phyloP scores from a whole-genome alignment of 2,329 filamentous ascomycete species.

The Venturia asperata region DNA sequence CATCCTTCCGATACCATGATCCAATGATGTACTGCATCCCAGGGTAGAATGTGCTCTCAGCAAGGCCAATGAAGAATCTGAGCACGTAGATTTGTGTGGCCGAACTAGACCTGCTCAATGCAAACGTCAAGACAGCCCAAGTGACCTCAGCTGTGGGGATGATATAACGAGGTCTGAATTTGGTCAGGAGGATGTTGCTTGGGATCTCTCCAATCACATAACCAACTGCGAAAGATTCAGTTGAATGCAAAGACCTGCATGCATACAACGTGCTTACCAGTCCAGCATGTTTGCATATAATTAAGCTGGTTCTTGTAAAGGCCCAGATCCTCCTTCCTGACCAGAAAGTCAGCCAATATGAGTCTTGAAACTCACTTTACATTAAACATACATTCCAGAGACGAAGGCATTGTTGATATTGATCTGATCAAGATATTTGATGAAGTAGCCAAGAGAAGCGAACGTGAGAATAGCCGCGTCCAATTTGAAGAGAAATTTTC shows the following conservation, averaged over 20 bases:
- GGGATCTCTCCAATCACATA: conserved; percentile 51
- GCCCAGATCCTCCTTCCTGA: conserved; percentile 26
- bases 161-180: conserved; percentile 42
- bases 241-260: not conserved
- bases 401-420: conserved; percentile 27
- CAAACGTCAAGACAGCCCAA: conserved; percentile 46
- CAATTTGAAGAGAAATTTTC: conserved; percentile 42
- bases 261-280: not conserved
- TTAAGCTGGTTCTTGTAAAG: conserved; percentile 27
- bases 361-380: conserved; percentile 10
- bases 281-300: conserved; percentile 49
- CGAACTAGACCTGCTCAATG: conserved; percentile 35
- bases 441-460: conserved; percentile 23
- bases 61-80: conserved; percentile 45
- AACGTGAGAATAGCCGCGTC: conserved; percentile 42
- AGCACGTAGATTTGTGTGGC: conserved; percentile 41
- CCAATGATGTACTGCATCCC: conserved; percentile 48
- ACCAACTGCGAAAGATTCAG: conserved; percentile 40
- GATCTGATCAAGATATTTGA: conserved; percentile 27
- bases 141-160: conserved; percentile 43
- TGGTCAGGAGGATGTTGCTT: conserved; percentile 46
- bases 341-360: not conserved
- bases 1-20: conserved; percentile 45
- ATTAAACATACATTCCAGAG: conserved; percentile 27
- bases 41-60: conserved; percentile 46